Base-by-base conservation (phyloP, 371 early-diverging fungal species). In the Mycotypha africana region DNA sequence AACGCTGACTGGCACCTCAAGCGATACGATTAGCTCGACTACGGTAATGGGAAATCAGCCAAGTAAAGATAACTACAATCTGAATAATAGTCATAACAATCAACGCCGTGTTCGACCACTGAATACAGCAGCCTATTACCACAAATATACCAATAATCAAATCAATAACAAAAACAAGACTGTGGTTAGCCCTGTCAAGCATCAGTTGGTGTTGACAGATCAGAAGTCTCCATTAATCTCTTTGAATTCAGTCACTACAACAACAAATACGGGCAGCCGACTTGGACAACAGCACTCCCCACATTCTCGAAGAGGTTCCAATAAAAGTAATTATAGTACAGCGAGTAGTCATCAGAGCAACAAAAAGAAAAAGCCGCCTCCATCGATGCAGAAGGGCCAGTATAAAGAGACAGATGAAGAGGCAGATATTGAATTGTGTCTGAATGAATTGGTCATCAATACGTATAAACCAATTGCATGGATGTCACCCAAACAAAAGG, bases 31-130 rank as follows among this genome's bases (percentile, higher is more conserved):
- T n/a, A n/a, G n/a, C n/a, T n/a, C n/a, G n/a, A n/a, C n/a, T n/a
- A n/a, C n/a, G n/a, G n/a, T 44, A 34, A 24, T 59, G 60, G 54
- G 60, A 4, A 59, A 50, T 26, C 51, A 47, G 36, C 42, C 46
- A 15, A 59, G 55, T 22, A 59, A 59, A 54, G 54, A 28, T 28
- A 28, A 11, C 5, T 28, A 8, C 8, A 28, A n/a, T n/a, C n/a
- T 28, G 28, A 11, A 28, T 28, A 8, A 28, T 28, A 11, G 8
- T 28, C 5, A 28, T 28, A 5, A 28, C 11, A 28, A 28, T 28
- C 28, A 28, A 8, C 11, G 28, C 11, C 28, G 11, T 11, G 11
- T 28, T 8, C 28, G 11, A 8, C 28, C 5, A 28, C 8, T 8
- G 28, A 28, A 8, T 28, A 28, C 28, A 28, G 8, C 28, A 8